Evolutionary conservation across 1,284 basidiomycete genomes (phyloP).

Genomic region (Cutaneotrichosporon cavernicola): DNA sequence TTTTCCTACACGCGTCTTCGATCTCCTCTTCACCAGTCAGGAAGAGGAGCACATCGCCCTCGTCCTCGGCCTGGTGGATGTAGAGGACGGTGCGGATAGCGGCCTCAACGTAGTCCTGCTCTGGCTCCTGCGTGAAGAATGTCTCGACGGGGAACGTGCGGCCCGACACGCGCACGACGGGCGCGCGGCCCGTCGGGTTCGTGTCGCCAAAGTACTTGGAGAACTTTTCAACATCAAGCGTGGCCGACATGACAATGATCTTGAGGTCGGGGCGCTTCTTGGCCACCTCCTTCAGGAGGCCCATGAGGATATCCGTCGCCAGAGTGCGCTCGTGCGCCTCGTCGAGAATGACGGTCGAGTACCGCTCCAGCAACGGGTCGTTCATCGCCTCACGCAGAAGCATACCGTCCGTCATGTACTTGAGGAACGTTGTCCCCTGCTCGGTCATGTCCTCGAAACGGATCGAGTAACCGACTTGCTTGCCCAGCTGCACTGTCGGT

Average conservation of each 20-base stretch:
- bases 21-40: conserved; percentile 98
- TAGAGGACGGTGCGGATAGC: conserved; percentile 95
- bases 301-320: conserved; percentile 98
- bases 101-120: conserved; percentile 95
- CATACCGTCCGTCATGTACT: conserved; percentile 99
- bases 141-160: conserved; percentile 92
- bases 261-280: conserved; percentile 84
- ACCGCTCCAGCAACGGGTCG: conserved; percentile 81
- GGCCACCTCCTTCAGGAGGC: conserved; percentile 67
- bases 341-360: conserved; percentile 97
- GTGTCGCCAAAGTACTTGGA: conserved; percentile 86
- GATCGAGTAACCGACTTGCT: conserved; percentile 96
- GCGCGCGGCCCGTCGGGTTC: conserved; percentile 60
- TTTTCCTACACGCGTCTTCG: conserved; percentile 92
- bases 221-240: conserved; percentile 94
- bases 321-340: conserved; percentile 98
- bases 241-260: conserved; percentile 98
- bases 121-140: conserved; percentile 94
- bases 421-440: conserved; percentile 83
- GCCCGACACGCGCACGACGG: conserved; percentile 93
- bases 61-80: conserved; percentile 95
- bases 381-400: conserved; percentile 95
- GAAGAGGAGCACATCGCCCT: conserved; percentile 91
- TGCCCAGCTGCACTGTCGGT: conserved; percentile 73
- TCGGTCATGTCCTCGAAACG: conserved; percentile 99